Base-by-base conservation (phyloP, 345 rosid species). In the Noccaea caerulescens region DNA sequence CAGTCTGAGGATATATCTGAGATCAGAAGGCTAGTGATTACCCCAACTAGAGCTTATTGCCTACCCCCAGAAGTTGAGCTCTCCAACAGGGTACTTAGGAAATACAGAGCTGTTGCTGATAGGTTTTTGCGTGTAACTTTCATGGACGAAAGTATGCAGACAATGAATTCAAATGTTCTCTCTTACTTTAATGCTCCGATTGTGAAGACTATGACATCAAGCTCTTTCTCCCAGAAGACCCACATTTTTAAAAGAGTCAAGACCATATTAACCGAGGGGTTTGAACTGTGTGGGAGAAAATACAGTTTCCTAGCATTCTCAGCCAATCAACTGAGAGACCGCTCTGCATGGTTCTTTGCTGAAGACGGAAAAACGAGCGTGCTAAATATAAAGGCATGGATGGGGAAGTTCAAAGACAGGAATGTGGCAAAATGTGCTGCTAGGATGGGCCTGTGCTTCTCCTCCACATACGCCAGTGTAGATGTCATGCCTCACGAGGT, bases 291-390 rank as follows among this genome's bases (percentile, higher is more conserved):
- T 67, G 94, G 97, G 45, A 84, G 92, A 73, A 80, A 66, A 68
- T 90, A 85, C 82, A 84, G 92, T 49, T 90, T 93, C 77, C 82
- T 93, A 58, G 98, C 92, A 34, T 93, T 93, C 82, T 93, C 97
- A 7, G 83, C 98, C 72, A 88, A 90, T 78, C 97, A 93, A 76
- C 82, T 88, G 65, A 87, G 98, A 80, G 97, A 93, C 64, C 76
- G 89, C 37, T 88, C 97, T 16, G 97, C 96, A 2, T 93, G 98
- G 97, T 93, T 90, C 80, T 93, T 87, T 16, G 87, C 98, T n/a
- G 92, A 88, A 70, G 84, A 87, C 68, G 80, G 81, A 61, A 80
- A 79, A 1, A 79, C 69, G 43, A 76, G 64, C 36, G 97, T 85
- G 65, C 16, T 10, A 11, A 52, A 25, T 52, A 86, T 93, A 33